Conservation (phyloP, 2,329 filamentous ascomycete species). For the Colletotrichum coccodes region DNA sequence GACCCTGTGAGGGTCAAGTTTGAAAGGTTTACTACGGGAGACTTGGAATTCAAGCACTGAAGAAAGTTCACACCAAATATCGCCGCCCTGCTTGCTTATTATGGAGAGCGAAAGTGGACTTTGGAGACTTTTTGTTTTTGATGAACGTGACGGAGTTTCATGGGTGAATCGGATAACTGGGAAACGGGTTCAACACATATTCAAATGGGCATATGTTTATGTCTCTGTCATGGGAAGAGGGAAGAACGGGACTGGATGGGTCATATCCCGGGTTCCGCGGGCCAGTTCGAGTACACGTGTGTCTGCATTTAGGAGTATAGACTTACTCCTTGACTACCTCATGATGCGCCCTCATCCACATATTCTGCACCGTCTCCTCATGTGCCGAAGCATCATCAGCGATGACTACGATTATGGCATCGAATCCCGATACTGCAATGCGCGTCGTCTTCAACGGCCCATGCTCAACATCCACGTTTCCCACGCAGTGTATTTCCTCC, state of each 20-base stretch:
- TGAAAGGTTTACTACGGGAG: constrained; percentile 59
- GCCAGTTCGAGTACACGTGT: background rate
- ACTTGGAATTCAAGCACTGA: constrained; percentile 44
- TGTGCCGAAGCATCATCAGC: fast-evolving
- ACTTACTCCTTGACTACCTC: background rate
- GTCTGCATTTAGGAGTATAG: background rate
- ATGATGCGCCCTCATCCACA: background rate
- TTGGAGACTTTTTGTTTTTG: background rate
- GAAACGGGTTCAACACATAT: background rate
- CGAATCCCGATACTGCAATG: too few species aligned
- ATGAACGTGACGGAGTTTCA: constrained; percentile 14
- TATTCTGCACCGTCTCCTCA: background rate
- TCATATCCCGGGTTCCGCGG: background rate
- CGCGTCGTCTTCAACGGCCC: background rate
- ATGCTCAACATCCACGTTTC: background rate
- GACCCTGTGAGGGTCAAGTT: constrained; percentile 51
- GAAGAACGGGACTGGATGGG: background rate
- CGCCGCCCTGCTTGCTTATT: background rate
- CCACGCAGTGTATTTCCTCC: background rate
- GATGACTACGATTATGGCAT: background rate
- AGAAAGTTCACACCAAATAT: too few species aligned
- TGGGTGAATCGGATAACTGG: constrained; percentile 1
- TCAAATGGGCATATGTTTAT: background rate
- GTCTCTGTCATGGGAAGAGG: background rate
- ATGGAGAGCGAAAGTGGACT: background rate